Base-by-base conservation (phyloP, 352 stramenopile species). In the Blastocystis sp. region DNA sequence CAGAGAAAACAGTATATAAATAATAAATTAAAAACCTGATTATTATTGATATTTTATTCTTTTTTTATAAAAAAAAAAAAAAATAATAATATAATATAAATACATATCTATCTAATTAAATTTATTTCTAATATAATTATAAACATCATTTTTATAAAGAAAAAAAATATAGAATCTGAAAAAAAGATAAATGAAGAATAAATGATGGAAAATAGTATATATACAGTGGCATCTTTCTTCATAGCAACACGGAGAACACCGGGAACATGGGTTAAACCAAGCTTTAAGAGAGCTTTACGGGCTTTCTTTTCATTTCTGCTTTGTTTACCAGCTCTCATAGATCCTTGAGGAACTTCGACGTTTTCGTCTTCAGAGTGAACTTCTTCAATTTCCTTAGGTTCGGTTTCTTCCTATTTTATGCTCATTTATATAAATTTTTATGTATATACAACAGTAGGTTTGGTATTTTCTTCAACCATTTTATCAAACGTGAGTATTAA, bases 261-360 rank as follows among this genome's bases (percentile, higher is more conserved):
- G 46, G 46, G 46, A 23, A 57, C 21, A 33, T 57, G 33, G n/a
- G 18, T 30, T 16, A 57, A 16, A 11, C 28, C 23, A 24, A 30
- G 46, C 30, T 33, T 24, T 5, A 57, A 19, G 16, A 57, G 9
- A 6, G 30, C 27, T 36, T 57, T 57, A 30, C 46, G 25, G 31
- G 46, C 46, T 36, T 57, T 57, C 46, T 57, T 57, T 36, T 57
- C 46, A 21, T 57, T 57, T 46, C 24, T 57, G n/a, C 46, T 25
- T 4, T 23, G 13, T 36, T 57, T 57, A 25, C 30, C 16, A 43
- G 18, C 3, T n/a, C 2, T 5, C 41, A 55, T 33, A 31, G 44
- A 33, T 1, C 37, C n/a, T 35, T 2, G 9, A 16, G 44, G 44
- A 28, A 55, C 41, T 2, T 2, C 16, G 19, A 27, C 23, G 13